These are phyloP conservation scores for Colletotrichum australisinense DNA, from an alignment of 2,329 filamentous ascomycete genomes.

Conservation along the genomic window DNA sequence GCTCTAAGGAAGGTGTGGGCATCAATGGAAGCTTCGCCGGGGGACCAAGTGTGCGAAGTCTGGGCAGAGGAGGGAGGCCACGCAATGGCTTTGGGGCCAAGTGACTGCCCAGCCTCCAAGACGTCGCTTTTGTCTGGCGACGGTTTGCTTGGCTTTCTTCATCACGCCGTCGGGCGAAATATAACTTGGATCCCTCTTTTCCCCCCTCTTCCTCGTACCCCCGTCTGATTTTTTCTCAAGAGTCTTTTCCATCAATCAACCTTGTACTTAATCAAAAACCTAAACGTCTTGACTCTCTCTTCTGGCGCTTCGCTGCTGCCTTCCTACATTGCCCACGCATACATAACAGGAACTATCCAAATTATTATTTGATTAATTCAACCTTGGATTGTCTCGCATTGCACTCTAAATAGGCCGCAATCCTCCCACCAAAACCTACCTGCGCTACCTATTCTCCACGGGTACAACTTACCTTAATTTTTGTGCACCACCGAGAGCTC, in stretches of 20 bases:
- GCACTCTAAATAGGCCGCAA: not conserved
- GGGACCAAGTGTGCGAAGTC: conserved; percentile 1
- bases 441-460: not conserved
- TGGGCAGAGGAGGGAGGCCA: conserved; percentile 23
- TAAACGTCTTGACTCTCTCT: not conserved
- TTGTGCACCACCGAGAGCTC: not conserved
- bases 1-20: not conserved
- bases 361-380: not conserved
- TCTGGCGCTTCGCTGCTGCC: not conserved
- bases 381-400: not conserved
- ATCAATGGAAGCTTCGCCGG: not conserved
- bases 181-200: conserved; percentile 29
- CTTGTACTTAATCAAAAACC: not conserved
- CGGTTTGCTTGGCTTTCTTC: conserved; percentile 27
- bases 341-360: not conserved
- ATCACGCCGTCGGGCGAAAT: conserved; percentile 10
- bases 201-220: not conserved
- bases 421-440: not conserved
- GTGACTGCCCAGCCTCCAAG: conserved; percentile 35
- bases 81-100: conserved; percentile 28
- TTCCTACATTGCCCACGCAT: not conserved
- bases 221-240: conserved; percentile 2
- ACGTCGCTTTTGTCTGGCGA: conserved; percentile 23
- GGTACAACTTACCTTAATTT: not conserved
- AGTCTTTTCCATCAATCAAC: not conserved